Conservation (phyloP, 495 filamentous ascomycete species). For the Talaromyces adpressus region DNA sequence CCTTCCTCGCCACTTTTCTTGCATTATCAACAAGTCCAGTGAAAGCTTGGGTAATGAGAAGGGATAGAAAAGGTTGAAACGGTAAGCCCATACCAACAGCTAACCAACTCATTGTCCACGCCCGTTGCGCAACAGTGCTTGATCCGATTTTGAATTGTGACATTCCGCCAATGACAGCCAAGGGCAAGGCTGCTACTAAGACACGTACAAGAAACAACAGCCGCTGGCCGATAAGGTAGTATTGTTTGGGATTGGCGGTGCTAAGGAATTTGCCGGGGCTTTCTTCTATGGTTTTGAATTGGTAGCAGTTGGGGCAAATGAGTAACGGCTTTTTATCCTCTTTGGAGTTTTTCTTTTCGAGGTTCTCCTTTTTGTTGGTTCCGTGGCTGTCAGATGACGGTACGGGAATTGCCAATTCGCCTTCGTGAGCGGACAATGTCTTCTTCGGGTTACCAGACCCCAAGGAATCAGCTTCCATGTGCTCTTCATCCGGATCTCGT, state of each 20-base stretch:
- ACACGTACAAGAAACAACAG: background rate
- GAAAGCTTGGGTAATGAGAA: background rate
- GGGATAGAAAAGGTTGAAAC: background rate
- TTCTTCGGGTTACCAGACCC: background rate
- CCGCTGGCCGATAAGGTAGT: background rate
- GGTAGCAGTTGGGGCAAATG: slow-evolving; percentile 6
- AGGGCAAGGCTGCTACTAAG: slow-evolving; percentile 14
- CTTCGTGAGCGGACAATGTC: background rate
- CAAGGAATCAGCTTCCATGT: background rate
- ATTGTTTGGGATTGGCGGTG: background rate
- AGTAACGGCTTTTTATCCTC: slow-evolving; percentile 7
- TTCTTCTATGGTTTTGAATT: background rate
- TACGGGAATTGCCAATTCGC: background rate
- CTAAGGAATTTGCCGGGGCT: background rate
- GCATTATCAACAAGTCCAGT: background rate
- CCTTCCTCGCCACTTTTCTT: background rate
- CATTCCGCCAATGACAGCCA: slow-evolving; percentile 25
- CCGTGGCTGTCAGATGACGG: background rate
- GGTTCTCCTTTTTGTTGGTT: background rate
- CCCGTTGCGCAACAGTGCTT: slow-evolving; percentile 23
- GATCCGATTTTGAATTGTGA: slow-evolving; percentile 17
- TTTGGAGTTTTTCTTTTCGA: background rate
- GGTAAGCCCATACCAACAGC: slow-evolving; percentile 14
- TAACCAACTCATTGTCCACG: slow-evolving; percentile 33
- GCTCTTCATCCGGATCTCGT: background rate